These are phyloP conservation scores for Pestalotiopsis sp. DNA, from an alignment of 2,329 filamentous ascomycete species.

Conservation along the genomic window DNA sequence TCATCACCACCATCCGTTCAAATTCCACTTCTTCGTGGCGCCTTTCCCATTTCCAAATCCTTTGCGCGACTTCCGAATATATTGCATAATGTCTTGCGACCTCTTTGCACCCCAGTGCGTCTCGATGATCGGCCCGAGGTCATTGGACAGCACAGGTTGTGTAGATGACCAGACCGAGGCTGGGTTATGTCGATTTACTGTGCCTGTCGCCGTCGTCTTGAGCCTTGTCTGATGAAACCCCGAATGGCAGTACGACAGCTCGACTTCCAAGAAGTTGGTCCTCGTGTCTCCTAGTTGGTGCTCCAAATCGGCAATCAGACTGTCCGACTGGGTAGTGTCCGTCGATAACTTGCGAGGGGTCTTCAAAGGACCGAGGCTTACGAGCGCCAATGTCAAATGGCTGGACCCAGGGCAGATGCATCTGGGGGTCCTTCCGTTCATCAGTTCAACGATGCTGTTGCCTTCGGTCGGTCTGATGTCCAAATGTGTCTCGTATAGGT, in stretches of 20 bases:
- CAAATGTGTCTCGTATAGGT: conserved; percentile 51
- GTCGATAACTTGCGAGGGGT: conserved; percentile 23
- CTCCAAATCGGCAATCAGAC: conserved; percentile 62
- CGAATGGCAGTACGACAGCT: conserved; percentile 58
- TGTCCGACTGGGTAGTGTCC: conserved; percentile 48
- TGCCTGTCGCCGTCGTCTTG: conserved; percentile 54
- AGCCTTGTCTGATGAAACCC: conserved; percentile 57
- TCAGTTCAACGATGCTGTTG: conserved; percentile 47
- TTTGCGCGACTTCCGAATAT: conserved; percentile 24
- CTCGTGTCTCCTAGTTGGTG: conserved; percentile 52
- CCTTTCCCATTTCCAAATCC: not conserved
- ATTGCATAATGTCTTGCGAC: conserved; percentile 44
- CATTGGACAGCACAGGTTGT: conserved; percentile 32
- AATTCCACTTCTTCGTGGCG: conserved; percentile 23
- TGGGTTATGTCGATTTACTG: conserved; percentile 50
- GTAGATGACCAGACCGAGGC: conserved; percentile 56
- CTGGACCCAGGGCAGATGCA: conserved; percentile 46
- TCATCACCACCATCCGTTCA: conserved; percentile 29
- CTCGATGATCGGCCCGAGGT: conserved; percentile 47
- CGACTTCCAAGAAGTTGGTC: conserved; percentile 54
- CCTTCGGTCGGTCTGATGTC: conserved; percentile 45
- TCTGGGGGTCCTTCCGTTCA: conserved; percentile 40
- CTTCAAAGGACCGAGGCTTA: conserved; percentile 36
- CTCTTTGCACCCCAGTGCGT: conserved; percentile 51
- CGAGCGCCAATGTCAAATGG: conserved; percentile 51